Percentiles rank a stretch among this genome's conserved stretches.
These are phyloP conservation scores for Dactylella cylindrospora DNA, from an alignment of 2,329 filamentous ascomycete genomes.

Conservation along the genomic window DNA sequence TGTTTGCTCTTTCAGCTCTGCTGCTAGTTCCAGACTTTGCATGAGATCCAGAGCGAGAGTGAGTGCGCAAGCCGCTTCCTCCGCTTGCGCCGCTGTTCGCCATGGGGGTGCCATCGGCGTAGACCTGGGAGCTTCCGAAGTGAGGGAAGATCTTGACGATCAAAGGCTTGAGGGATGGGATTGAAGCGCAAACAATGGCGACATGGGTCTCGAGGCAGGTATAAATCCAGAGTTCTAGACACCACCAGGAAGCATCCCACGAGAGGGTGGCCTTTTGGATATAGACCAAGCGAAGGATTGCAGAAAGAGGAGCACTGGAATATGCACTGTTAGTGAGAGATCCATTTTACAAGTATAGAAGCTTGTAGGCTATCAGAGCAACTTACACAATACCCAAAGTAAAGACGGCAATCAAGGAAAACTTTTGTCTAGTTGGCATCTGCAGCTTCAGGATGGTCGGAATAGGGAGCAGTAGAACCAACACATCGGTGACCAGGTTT, in stretches of 20 bases:
- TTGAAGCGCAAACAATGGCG: conserved; percentile 57
- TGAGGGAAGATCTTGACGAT: conserved; percentile 53
- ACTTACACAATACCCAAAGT: conserved; percentile 57
- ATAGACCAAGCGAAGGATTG: conserved; percentile 33
- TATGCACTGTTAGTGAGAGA: conserved; percentile 5
- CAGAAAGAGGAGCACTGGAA: conserved; percentile 27
- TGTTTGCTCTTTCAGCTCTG: conserved; percentile 10
- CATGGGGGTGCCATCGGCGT: conserved; percentile 23
- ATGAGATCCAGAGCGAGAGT: too few relatives aligned
- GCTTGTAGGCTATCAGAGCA: conserved; percentile 37
- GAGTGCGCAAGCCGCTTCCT: conserved; percentile 12
- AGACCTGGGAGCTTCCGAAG: conserved; percentile 22
- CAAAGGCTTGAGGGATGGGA: conserved; percentile 59
- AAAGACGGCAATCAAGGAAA: conserved; percentile 57
- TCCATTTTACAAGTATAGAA: conserved; percentile 33
- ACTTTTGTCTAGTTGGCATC: conserved; percentile 56
- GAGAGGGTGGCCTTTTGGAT: conserved; percentile 36
- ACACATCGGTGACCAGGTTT: conserved; percentile 63
- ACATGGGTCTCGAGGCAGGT: conserved; percentile 55
- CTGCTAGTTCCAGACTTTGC: conserved; percentile 22
- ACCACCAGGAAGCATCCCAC: conserved; percentile 40
- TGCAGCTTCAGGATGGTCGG: conserved; percentile 55
- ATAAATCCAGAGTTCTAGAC: conserved; percentile 37
- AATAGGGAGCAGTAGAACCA: conserved; percentile 59
- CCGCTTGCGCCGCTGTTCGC: conserved; percentile 18